Conservation (phyloP, 2,329 filamentous ascomycete genomes). For the Calonectria fujianensis region DNA sequence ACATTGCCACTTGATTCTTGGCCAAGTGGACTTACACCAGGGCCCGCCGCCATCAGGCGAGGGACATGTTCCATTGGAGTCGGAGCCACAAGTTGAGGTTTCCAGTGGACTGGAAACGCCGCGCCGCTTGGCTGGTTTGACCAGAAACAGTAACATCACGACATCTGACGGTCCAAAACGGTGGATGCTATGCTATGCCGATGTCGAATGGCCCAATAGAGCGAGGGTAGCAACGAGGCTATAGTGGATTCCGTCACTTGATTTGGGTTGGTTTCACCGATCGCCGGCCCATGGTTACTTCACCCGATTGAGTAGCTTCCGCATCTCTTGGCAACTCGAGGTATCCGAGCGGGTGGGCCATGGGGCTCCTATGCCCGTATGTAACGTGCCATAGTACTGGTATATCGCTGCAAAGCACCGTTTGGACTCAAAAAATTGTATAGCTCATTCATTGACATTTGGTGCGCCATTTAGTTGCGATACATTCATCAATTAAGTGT, state of each 20-base stretch:
- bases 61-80: background rate
- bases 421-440: background rate
- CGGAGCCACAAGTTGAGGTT: background rate
- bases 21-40: background rate
- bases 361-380: background rate
- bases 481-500: background rate
- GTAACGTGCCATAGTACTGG: conserved; percentile 11
- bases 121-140: background rate
- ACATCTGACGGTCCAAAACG: conserved; percentile 1
- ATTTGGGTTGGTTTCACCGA: background rate
- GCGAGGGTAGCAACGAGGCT: background rate
- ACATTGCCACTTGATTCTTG: background rate
- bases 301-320: conserved; percentile 11
- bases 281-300: background rate
- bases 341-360: background rate
- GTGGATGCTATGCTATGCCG: background rate
- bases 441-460: background rate
- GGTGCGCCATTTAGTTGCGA: background rate
- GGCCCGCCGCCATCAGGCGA: background rate
- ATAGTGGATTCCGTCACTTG: background rate
- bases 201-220: background rate
- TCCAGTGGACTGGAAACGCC: background rate
- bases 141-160: background rate
- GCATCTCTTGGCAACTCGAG: conserved; percentile 15
- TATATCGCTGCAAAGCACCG: background rate